Conservation (phyloP, 2,329 filamentous ascomycete species). For the Cercospora sp. region DNA sequence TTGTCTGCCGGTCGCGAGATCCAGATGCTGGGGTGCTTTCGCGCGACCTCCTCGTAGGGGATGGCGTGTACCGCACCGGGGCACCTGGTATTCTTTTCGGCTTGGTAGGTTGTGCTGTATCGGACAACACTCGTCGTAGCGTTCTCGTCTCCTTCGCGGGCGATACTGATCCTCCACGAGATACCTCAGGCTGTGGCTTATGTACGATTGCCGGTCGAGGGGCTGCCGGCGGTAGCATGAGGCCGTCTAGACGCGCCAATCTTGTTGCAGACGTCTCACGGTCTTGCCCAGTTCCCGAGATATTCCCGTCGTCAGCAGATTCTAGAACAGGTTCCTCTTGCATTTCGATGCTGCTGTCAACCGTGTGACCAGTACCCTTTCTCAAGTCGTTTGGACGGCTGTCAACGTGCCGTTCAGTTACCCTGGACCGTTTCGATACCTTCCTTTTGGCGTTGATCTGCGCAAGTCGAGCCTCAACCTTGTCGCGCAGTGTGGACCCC, state of each 20-base stretch:
- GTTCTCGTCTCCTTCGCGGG: constrained; percentile 16
- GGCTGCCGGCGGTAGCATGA: constrained; percentile 25
- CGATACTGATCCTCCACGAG: constrained; percentile 2
- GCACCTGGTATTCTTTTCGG: constrained; percentile 31
- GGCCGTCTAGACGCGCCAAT: constrained; percentile 25
- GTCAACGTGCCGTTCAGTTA: not conserved
- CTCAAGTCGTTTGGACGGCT: not conserved
- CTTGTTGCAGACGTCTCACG: constrained; percentile 22
- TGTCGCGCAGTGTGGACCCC: constrained; percentile 27
- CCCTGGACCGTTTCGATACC: constrained; percentile 7
- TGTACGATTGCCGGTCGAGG: constrained; percentile 2
- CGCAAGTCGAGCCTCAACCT: constrained; percentile 36
- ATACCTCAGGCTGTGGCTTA: not conserved
- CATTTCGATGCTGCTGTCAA: constrained; percentile 11
- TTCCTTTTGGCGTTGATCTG: constrained; percentile 33
- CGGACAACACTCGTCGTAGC: constrained; percentile 27
- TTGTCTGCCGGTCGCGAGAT: not conserved
- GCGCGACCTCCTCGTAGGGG: constrained; percentile 27
- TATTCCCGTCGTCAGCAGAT: not conserved
- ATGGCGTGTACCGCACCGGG: constrained; percentile 35
- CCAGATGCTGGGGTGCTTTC: constrained; percentile 16
- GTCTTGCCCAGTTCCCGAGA: not conserved
- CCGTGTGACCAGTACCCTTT: not conserved
- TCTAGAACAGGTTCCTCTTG: constrained; percentile 13
- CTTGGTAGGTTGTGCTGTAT: constrained; percentile 15